Evolutionary conservation across 495 filamentous ascomycete species (phyloP).

Genomic region (Hypoxylon crocopeplum): DNA sequence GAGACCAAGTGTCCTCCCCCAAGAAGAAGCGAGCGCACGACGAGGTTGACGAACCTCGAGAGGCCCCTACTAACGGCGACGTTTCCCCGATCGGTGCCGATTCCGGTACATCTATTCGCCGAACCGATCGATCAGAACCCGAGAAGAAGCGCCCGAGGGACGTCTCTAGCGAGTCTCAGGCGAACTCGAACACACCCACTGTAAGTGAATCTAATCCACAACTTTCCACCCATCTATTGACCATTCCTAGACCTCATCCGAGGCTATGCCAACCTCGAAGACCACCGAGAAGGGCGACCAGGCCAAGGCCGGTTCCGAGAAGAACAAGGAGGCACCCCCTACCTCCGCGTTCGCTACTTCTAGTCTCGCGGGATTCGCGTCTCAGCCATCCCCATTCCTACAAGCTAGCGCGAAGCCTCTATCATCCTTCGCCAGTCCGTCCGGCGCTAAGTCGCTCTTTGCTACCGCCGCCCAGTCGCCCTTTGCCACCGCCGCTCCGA

Average conservation of each 20-base stretch:
- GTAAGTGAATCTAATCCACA: conserved; percentile 10
- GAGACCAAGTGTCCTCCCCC: conserved; percentile 57
- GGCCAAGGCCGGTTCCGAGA: neutral
- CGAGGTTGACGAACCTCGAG: conserved; percentile 53
- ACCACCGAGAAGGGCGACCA: conserved; percentile 14
- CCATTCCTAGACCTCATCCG: conserved; percentile 1
- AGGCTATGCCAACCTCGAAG: conserved; percentile 5
- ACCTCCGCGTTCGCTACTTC: conserved; percentile 37
- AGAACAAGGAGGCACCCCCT: conserved; percentile 23
- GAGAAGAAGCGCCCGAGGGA: conserved; percentile 64
- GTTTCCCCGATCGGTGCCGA: conserved; percentile 45
- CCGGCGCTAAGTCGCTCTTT: conserved; percentile 30
- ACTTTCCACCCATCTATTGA: neutral
- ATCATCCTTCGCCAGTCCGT: conserved; percentile 50
- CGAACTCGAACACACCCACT: conserved; percentile 3
- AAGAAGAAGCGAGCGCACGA: conserved; percentile 65
- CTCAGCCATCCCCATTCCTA: conserved; percentile 41
- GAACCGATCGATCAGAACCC: conserved; percentile 56
- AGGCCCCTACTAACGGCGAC: conserved; percentile 40
- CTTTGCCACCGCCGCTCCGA: conserved; percentile 16
- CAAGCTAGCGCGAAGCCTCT: conserved; percentile 37
- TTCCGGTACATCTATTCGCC: conserved; percentile 39
- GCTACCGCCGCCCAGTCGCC: conserved; percentile 10
- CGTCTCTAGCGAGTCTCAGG: conserved; percentile 37
- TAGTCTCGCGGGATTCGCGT: conserved; percentile 39